phyloP scores from a whole-genome alignment of 2,329 filamentous ascomycete genomes.

The Fusarium bactridioides region DNA sequence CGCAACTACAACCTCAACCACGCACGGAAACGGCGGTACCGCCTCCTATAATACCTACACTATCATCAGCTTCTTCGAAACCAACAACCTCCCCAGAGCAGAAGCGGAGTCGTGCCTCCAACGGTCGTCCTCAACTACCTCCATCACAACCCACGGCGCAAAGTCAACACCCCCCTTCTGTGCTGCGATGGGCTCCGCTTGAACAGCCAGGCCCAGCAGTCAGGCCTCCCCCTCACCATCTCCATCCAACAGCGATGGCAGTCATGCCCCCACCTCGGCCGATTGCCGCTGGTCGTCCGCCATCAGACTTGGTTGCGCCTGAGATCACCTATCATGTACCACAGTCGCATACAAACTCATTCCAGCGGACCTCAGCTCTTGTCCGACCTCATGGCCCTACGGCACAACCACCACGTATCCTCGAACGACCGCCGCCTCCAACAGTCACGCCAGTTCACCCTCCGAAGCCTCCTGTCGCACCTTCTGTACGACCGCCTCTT shows the following conservation, averaged over 20 bases:
- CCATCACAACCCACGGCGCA: constrained; percentile 11
- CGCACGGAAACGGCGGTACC: constrained; percentile 31
- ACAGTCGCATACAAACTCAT: constrained; percentile 42
- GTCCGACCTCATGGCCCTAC: constrained; percentile 47
- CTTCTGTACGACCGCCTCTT: constrained; percentile 47
- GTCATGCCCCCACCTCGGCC: constrained; percentile 27
- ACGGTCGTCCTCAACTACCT: constrained; percentile 6
- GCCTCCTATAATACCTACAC: constrained; percentile 26
- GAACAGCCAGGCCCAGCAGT: constrained; percentile 32
- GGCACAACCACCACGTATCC: constrained; percentile 43
- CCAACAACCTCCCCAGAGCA: constrained; percentile 19
- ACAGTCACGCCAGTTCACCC: constrained; percentile 46
- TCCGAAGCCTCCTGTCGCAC: constrained; percentile 45
- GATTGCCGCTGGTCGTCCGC: constrained; percentile 34
- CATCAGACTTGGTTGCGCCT: constrained; percentile 50
- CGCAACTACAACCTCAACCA: constrained; percentile 14
- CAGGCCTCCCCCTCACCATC: not conserved
- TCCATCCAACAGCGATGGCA: constrained; percentile 31
- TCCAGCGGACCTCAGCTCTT: constrained; percentile 42
- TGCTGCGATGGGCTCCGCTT: constrained; percentile 39
- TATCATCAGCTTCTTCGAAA: constrained; percentile 1
- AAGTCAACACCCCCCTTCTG: constrained; percentile 24
- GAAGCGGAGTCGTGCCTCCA: constrained; percentile 33
- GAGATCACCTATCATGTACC: constrained; percentile 53
- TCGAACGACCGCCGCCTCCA: constrained; percentile 41